Conservation (phyloP, 75 land plant species). For the Pinus tabuliformis region DNA sequence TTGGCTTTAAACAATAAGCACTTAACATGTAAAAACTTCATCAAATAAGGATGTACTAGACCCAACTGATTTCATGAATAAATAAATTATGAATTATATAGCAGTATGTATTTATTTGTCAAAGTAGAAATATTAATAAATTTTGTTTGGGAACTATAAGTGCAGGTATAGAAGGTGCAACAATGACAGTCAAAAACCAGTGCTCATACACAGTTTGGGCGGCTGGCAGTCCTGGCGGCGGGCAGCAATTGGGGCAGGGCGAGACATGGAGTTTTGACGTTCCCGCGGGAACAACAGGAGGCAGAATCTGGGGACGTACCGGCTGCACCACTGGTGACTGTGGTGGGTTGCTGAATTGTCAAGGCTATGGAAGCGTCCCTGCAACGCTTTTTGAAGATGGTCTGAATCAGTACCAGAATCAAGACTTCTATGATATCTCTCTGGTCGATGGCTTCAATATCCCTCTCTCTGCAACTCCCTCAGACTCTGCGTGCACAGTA, state of each 20-base stretch:
- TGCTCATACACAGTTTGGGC: neutral
- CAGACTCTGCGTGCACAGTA: neutral
- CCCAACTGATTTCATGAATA: too few relatives aligned
- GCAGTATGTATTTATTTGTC: too few relatives aligned
- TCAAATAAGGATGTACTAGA: too few relatives aligned
- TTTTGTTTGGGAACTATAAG: neutral
- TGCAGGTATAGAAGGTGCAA: neutral
- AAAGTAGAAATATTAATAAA: too few relatives aligned
- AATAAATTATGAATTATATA: too few relatives aligned
- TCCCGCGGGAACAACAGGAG: conserved; percentile 22
- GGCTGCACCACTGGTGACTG: conserved; percentile 70
- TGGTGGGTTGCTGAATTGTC: conserved; percentile 44
- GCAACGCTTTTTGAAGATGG: conserved; percentile 44
- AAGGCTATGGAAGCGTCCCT: conserved; percentile 53
- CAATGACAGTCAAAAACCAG: neutral
- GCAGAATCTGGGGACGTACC: conserved; percentile 69
- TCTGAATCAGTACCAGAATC: neutral
- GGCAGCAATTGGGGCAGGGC: neutral
- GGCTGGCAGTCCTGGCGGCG: neutral
- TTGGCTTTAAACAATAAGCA: too few relatives aligned
- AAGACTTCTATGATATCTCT: neutral
- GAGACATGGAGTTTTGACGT: neutral
- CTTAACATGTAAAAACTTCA: too few relatives aligned
- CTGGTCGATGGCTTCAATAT: neutral
- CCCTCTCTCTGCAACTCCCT: neutral